Percentiles rank a stretch among this genome's conserved stretches.
Evolutionary conservation across 345 rosid species (phyloP).

Genomic region (Acer campestre): DNA sequence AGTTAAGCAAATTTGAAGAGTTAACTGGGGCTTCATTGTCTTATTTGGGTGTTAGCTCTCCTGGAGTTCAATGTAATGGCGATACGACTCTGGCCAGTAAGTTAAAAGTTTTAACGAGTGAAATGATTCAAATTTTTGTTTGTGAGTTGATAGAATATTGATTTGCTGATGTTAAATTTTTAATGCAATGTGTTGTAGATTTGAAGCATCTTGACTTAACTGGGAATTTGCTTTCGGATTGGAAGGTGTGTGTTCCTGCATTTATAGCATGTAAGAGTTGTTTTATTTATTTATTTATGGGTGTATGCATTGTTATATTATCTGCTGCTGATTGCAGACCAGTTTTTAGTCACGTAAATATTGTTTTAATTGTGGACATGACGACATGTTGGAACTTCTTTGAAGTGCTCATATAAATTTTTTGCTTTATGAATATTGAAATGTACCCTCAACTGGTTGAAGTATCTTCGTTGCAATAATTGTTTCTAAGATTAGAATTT

Average conservation of each 20-base stretch:
- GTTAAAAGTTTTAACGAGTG: not conserved
- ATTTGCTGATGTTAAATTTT: not conserved
- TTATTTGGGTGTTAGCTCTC: conserved; percentile 73
- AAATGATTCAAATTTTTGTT: conserved; percentile 1
- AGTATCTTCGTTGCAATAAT: not conserved
- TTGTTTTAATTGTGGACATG: not conserved
- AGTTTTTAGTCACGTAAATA: not conserved
- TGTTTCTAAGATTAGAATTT: not conserved
- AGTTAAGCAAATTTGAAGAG: conserved; percentile 76
- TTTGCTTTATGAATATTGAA: not conserved
- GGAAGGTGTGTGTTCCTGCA: conserved; percentile 61
- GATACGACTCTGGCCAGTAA: conserved; percentile 60
- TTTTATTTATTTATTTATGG: not conserved
- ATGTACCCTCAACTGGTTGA: not conserved
- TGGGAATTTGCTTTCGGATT: conserved; percentile 86
- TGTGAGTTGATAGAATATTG: not conserved
- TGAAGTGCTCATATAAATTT: not conserved
- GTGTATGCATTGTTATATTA: not conserved
- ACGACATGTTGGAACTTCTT: not conserved
- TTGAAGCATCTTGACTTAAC: conserved; percentile 83
- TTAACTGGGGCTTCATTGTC: conserved; percentile 66
- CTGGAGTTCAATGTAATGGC: conserved; percentile 57
- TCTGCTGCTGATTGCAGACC: not conserved
- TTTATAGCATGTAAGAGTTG: not conserved
- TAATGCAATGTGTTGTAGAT: conserved; percentile 45